Base-by-base conservation (phyloP, 306 rosid species). In the Macrotyloma uniflorum region DNA sequence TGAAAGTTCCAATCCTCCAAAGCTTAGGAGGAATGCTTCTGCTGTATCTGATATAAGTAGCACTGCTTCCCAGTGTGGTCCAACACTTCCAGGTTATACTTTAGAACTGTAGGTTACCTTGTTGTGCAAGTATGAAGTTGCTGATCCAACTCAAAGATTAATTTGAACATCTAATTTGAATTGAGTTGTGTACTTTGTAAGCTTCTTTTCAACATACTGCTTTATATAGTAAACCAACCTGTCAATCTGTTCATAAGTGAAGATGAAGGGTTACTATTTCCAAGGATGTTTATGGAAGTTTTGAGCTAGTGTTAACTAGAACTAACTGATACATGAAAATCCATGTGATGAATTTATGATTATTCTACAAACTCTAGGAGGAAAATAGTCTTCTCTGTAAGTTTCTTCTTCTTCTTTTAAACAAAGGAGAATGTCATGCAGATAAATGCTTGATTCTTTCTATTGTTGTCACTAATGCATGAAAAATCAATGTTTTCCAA, bases 31-130 rank as follows among this genome's bases (percentile, higher is more conserved):
- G 82, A 86, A 88, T 78, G 88, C 90, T 43, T 90, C 96, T 62
- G 79, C 89, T 77, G 72, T 83, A 51, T 91, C 94, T 78, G 97
- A 90, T 75, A 80, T 87, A 18, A 84, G 97, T 83, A 86, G 91
- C 79, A 24, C 80, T 58, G 12, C 88, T 77, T 89, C 88, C 74
- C 88, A 85, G 74, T 77, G 73, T 82, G 80, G 88, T 63, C 30
- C 86, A 2, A 19, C 82, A 82, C 79, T 70, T 83, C 19, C 90
- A 88, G 98, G 95, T 91, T 73, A 71, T 77, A 83, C 81, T 76
- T 83, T n/a, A 16, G 28, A 62, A 49, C 71, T 67, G 12, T 18
- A 49, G 53, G 30, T 33, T 69, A 53, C 71, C 77, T 24, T 57
- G 0, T 70, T 40, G 26, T 45, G 18, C 57, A 58, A 26, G 35